Base-by-base conservation (phyloP, 108 stramenopile species). In the Fragilariopsis cylindrus region DNA sequence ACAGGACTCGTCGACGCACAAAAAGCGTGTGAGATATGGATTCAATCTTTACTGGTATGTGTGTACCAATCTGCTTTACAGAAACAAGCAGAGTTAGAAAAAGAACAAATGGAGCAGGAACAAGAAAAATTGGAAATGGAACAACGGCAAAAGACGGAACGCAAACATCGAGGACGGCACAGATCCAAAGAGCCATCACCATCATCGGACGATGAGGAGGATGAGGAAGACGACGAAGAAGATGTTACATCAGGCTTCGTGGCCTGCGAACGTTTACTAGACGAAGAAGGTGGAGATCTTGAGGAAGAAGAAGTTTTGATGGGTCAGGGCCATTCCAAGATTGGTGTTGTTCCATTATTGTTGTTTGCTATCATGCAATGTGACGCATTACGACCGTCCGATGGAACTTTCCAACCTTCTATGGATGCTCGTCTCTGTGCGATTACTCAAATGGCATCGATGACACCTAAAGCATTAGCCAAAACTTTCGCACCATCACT, bases 361-460 rank as follows among this genome's bases (percentile, higher is more conserved):
- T 60, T 85, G 2, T 89, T 58, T 71, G 60, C 77, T 7, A 50
- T 89, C 19, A 55, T 86, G 57, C 85, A 89, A 63, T 84, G 78
- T 44, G 85, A 89, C 64, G 83, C 84, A 8, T 49, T 89, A 3
- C 84, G 87, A 13, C 85, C 80, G 5, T 54, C 19, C 53, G 19
- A 11, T 4, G 76, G 57, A 47, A 60, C 67, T 42, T 78, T 48
- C 53, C 41, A 42, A 21, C 76, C 77, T n/a, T 78, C 85, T 8
- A 60, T 77, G 71, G 88, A 89, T 39, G 72, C 78, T 18, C 75
- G 85, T 46, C 11, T 53, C 52, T 81, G 81, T 8, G 83, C 85
- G 2, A 43, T 78, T 13, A 56, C 77, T 7, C 82, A 86, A 39
- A 80, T 89, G 83, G 19, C 76, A 7, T 76, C 72, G 57, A 86